Evolutionary conservation across 192 early-diverging fungal genomes (phyloP).

Genomic region (Dissophora globulifera): DNA sequence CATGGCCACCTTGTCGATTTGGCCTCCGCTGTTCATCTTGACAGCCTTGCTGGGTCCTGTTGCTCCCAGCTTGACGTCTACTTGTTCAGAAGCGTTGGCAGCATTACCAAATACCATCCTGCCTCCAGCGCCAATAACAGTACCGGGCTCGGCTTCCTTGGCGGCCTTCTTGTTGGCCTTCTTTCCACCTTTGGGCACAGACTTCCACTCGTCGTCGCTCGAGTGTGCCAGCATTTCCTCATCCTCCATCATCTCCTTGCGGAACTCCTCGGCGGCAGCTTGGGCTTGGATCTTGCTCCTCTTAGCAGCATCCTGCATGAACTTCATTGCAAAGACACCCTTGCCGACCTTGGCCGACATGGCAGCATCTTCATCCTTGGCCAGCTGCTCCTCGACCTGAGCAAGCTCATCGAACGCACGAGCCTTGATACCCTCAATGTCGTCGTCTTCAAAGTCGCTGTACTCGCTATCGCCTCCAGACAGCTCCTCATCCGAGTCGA

Average conservation of each 20-base stretch:
- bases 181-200: constrained; percentile 33
- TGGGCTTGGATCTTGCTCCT: constrained; percentile 61
- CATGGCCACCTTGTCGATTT: constrained; percentile 62
- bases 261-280: constrained; percentile 56
- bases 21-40: constrained; percentile 62
- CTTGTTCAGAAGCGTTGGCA: too few species aligned
- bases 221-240: constrained; percentile 47
- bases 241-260: constrained; percentile 59
- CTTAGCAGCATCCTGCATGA: constrained; percentile 91
- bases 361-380: constrained; percentile 47
- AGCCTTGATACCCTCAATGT: constrained; percentile 50
- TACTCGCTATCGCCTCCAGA: constrained; percentile 54
- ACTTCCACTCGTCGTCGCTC: constrained; percentile 44
- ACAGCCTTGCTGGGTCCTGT: constrained; percentile 42
- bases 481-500: constrained; percentile 68
- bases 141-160: constrained; percentile 32
- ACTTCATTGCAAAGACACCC: constrained; percentile 96
- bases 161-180: constrained; percentile 27
- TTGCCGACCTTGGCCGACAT: constrained; percentile 67
- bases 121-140: constrained; percentile 58
- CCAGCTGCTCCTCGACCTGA: constrained; percentile 59
- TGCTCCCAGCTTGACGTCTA: constrained; percentile 2
- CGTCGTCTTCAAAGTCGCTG: constrained; percentile 63
- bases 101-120: constrained; percentile 70
- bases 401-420: constrained; percentile 63